Evolutionary conservation across 1,284 basidiomycete genomes (phyloP).

Genomic region (Ustilago sp.): DNA sequence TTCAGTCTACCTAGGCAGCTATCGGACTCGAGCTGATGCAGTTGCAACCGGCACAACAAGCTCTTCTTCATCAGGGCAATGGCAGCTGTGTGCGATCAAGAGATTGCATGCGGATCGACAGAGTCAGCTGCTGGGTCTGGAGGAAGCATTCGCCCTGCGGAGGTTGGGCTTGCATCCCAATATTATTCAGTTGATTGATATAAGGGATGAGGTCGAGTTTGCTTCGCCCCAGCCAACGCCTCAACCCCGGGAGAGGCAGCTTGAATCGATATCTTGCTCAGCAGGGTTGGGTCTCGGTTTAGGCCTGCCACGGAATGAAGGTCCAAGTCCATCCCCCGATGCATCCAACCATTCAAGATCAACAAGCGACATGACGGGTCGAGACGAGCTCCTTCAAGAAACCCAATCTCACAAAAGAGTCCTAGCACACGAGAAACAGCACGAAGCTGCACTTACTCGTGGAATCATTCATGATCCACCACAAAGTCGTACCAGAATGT

Average conservation of each 20-base stretch:
- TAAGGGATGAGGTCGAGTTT: slow-evolving; percentile 64
- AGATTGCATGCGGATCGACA: slow-evolving; percentile 65
- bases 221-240: slow-evolving; percentile 31
- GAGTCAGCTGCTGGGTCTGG: slow-evolving; percentile 63
- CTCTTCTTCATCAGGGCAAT: slow-evolving; percentile 13
- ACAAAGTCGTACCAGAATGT: slow-evolving; percentile 10
- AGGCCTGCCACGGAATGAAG: slow-evolving; percentile 16
- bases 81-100: slow-evolving; percentile 67
- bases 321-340: neutral
- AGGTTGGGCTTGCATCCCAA: slow-evolving; percentile 63
- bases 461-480: slow-evolving; percentile 14
- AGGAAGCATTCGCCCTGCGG: slow-evolving; percentile 67
- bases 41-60: neutral
- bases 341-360: slow-evolving; percentile 38
- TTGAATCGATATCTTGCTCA: neutral
- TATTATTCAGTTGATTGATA: slow-evolving; percentile 62
- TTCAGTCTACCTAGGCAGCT: slow-evolving; percentile 64
- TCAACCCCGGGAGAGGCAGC: neutral
- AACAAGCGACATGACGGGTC: slow-evolving; percentile 48
- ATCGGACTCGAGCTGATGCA: slow-evolving; percentile 27
- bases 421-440: slow-evolving; percentile 32
- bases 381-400: slow-evolving; percentile 30
- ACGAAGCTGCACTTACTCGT: slow-evolving; percentile 19
- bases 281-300: slow-evolving; percentile 15
- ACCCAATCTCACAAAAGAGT: slow-evolving; percentile 26